A percentile compares a stretch with the other conserved stretches of the same genome.
phyloP scores from a whole-genome alignment of 257 asterid species.

The Ilex aquifolium region DNA sequence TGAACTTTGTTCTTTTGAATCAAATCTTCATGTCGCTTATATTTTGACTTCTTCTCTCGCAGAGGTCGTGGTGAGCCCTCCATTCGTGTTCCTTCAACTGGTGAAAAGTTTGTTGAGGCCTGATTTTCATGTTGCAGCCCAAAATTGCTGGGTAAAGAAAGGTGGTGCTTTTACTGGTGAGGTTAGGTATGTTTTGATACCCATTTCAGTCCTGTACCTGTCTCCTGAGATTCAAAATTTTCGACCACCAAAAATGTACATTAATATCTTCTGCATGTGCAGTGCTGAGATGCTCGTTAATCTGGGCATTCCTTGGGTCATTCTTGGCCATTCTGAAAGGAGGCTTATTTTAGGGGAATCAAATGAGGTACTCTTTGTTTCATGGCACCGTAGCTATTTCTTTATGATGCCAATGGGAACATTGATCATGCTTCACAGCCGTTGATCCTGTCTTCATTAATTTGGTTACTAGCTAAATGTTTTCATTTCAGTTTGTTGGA shows the following conservation, averaged over 20 bases:
- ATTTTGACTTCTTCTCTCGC: conserved; percentile 21
- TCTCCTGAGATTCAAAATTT: too few species aligned
- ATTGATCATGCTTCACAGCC: too few species aligned
- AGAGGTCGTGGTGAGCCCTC: conserved; percentile 99
- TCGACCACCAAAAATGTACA: background rate
- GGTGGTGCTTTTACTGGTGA: conserved; percentile 99
- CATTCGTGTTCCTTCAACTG: conserved; percentile 71
- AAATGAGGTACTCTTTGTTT: conserved; percentile 53
- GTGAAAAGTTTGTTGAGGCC: conserved; percentile 61
- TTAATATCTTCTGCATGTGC: conserved; percentile 17
- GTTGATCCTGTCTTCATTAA: background rate
- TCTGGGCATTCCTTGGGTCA: conserved; percentile 84
- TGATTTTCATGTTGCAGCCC: conserved; percentile 93
- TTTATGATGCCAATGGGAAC: too few species aligned
- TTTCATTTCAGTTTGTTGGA: conserved; percentile 70
- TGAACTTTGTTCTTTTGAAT: background rate
- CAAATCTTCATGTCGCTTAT: conserved; percentile 3
- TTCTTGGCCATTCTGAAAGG: conserved; percentile 97
- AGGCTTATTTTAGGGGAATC: conserved; percentile 73
- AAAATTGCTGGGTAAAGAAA: conserved; percentile 96
- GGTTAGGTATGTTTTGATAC: conserved; percentile 52
- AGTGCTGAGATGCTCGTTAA: conserved; percentile 97
- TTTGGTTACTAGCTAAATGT: conserved; percentile 4
- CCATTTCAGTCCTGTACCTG: background rate
- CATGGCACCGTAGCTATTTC: background rate